Evolutionary conservation across 805 yeast species (phyloP).

Genomic region (Groenewaldozyma salmanticensis): DNA sequence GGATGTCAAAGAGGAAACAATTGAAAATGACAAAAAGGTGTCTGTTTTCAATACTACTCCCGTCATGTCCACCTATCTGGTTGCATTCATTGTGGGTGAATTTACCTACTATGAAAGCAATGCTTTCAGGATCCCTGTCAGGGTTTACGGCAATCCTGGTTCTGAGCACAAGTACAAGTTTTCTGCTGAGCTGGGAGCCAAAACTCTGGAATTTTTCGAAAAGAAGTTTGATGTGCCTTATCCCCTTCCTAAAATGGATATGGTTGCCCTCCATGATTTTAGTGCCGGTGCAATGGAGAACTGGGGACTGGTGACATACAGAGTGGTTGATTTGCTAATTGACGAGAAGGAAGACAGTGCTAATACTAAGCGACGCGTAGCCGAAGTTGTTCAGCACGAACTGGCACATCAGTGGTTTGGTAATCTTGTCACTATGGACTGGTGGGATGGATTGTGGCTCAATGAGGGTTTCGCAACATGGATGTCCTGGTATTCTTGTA

Average conservation of each 20-base stretch:
- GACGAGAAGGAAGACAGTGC: constrained; percentile 60
- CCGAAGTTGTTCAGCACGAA: constrained; percentile 78
- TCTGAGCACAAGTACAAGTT: constrained; percentile 52
- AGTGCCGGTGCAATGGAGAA: constrained; percentile 89
- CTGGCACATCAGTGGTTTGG: constrained; percentile 92
- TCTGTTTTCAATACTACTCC: constrained; percentile 64
- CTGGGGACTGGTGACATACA: constrained; percentile 73
- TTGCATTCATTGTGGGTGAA: constrained; percentile 77
- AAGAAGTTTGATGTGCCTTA: constrained; percentile 57
- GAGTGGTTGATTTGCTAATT: constrained; percentile 49
- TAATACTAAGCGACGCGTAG: constrained; percentile 57
- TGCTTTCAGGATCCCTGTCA: constrained; percentile 51
- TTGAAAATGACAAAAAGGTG: constrained; percentile 32
- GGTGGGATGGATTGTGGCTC: constrained; percentile 91
- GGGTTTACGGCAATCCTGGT: constrained; percentile 63
- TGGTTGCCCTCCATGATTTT: constrained; percentile 69
- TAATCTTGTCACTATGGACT: constrained; percentile 78
- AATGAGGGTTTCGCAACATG: constrained; percentile 89
- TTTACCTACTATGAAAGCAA: constrained; percentile 60
- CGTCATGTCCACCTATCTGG: constrained; percentile 73
- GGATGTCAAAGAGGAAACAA: constrained; percentile 58
- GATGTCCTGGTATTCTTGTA: constrained; percentile 65
- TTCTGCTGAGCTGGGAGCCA: constrained; percentile 54
- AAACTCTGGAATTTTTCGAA: constrained; percentile 57
- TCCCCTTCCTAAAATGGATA: constrained; percentile 74